Percentiles rank a stretch among this genome's conserved stretches.
Conservation (phyloP, 129 eudicot genomes). For the Chrysanthemum seticuspe region DNA sequence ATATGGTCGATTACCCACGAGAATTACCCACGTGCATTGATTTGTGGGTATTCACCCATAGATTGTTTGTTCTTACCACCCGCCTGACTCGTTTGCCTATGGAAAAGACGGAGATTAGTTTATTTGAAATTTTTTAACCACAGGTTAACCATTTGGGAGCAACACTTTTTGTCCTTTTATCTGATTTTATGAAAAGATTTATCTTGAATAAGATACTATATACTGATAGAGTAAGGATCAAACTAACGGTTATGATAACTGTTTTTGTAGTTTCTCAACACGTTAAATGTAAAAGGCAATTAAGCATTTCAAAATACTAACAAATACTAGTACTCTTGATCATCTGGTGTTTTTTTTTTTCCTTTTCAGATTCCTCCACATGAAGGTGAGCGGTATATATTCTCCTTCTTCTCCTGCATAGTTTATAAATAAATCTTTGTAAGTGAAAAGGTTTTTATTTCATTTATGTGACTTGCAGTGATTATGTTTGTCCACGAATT, state of each 20-base stretch:
- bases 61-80: too few relatives aligned
- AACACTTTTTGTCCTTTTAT: neutral
- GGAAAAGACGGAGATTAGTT: neutral
- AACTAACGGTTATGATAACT: neutral
- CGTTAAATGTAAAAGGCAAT: neutral
- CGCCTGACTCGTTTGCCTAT: neutral
- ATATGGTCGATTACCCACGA: too few relatives aligned
- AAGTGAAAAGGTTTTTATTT: neutral
- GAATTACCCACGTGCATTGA: too few relatives aligned
- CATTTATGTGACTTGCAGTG: too few relatives aligned
- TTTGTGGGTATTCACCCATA: too few relatives aligned
- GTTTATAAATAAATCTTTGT: neutral
- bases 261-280: neutral
- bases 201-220: neutral
- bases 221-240: neutral
- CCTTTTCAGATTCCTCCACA: neutral
- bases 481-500: too few relatives aligned
- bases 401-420: neutral
- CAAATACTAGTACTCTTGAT: neutral
- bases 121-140: neutral
- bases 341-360: neutral
- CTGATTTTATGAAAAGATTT: neutral
- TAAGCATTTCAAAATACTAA: neutral
- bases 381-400: too few relatives aligned
- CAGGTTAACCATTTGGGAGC: neutral